Base-by-base conservation (phyloP, 345 rosid genomes). In the Raphanus raphanistrum region DNA sequence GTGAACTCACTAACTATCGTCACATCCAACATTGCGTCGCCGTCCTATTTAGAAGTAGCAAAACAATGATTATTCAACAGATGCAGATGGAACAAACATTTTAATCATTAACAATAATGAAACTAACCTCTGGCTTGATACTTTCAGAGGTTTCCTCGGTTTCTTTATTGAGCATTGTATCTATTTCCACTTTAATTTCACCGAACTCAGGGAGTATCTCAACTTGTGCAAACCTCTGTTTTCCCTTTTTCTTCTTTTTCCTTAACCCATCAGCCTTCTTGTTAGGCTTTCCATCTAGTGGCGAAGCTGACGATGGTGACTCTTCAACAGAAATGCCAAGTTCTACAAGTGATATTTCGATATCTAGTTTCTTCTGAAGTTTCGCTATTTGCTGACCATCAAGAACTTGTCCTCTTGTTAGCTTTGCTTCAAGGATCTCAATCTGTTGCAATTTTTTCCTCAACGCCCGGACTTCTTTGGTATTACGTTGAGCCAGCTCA, bases 341-440 rank as follows among this genome's bases (percentile, higher is more conserved):
- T 69, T 92, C 93, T 57, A 85, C 84, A 31, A 95, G 90, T 38
- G 92, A 90, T 77, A 72, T 84, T 83, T 91, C 96, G 25, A 95
- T 83, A 65, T 76, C 86, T 1, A 75, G 21, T 84, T 84, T 88
- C 74, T 90, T 88, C 79, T 87, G 87, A 77, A 95, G 92, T 84
- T 95, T 95, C 55, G 96, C 93, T 73, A 86, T 82, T 76, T 92
- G 99, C 87, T 95, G 99, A 81, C 82, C 84, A 81, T 95, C 99
- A n/a, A 95, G 99, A 66, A 68, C 75, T 72, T 82, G 87, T 38
- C 98, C 98, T 43, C 84, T 83, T 16, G 84, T 84, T 73, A 82
- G 94, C 80, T 90, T 95, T 60, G 78, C 80, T 85, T 92, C 96
- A 28, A 95, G 99, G 84, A 89, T 89, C 85, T 92, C 99, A 76